phyloP scores from a whole-genome alignment of 129 eudicot species.

The Scalesia atractyloides region DNA sequence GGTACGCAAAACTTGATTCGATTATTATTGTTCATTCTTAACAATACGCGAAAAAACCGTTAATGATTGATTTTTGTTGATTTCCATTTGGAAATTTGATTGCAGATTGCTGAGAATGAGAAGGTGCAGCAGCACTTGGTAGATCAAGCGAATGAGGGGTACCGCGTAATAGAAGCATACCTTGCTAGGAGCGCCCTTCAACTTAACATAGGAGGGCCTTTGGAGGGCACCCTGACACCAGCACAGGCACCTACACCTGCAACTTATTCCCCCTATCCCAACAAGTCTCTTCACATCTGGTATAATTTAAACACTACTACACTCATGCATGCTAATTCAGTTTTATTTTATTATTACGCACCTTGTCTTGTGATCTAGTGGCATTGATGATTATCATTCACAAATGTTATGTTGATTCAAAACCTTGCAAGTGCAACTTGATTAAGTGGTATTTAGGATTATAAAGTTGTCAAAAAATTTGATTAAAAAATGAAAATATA shows the following conservation, averaged over 20 bases:
- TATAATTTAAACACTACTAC: not conserved
- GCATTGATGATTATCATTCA: too few species aligned
- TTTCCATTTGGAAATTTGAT: not conserved
- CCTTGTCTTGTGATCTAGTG: too few species aligned
- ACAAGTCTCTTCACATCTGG: constrained; percentile 40
- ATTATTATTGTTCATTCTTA: too few species aligned
- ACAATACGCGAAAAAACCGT: not conserved
- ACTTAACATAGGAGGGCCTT: constrained; percentile 33
- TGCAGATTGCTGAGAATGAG: constrained; percentile 59
- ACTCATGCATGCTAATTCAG: not conserved
- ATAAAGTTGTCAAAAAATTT: too few species aligned
- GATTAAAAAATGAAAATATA: too few species aligned
- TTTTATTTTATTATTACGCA: too few species aligned
- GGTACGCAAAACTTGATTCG: constrained; percentile 30
- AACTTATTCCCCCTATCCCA: constrained; percentile 21
- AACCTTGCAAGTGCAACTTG: too few species aligned
- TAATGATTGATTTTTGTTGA: not conserved
- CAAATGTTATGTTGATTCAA: too few species aligned
- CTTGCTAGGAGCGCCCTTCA: constrained; percentile 38
- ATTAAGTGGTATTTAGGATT: too few species aligned
- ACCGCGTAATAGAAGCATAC: constrained; percentile 32
- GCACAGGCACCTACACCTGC: not conserved
- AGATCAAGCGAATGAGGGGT: constrained; percentile 32
- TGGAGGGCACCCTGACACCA: constrained; percentile 16
- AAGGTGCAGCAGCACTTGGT: constrained; percentile 53